Conservation (phyloP, 257 asterid genomes). For the Anisodus tanguticus region DNA sequence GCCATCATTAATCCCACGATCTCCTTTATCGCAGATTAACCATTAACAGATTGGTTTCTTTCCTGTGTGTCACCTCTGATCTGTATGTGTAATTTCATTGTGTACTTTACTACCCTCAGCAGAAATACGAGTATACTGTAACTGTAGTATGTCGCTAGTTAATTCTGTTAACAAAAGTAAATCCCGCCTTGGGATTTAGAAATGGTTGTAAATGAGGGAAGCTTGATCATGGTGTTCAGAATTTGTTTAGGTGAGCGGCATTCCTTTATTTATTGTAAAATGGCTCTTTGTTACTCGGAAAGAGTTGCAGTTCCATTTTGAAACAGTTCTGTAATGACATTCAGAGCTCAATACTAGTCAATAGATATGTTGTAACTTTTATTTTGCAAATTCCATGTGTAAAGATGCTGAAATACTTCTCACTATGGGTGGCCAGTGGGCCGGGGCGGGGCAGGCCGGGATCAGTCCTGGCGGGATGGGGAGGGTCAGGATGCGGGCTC, state of each 20-base stretch:
- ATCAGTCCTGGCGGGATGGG: too few species aligned
- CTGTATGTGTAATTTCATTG: slow-evolving; percentile 47
- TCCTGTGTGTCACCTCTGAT: slow-evolving; percentile 19
- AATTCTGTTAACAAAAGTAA: not conserved
- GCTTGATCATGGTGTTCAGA: not conserved
- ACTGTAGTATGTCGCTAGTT: not conserved
- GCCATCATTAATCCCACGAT: slow-evolving; percentile 61
- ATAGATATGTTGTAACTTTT: not conserved
- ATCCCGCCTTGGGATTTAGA: slow-evolving; percentile 29
- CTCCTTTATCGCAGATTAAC: slow-evolving; percentile 76
- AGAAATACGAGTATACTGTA: slow-evolving; percentile 9
- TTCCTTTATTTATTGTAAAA: slow-evolving; percentile 6
- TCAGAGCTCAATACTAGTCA: not conserved
- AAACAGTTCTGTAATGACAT: slow-evolving; percentile 9
- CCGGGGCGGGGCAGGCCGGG: too few species aligned
- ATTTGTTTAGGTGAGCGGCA: slow-evolving; percentile 8
- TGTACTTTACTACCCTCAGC: slow-evolving; percentile 29
- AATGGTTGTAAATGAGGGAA: slow-evolving; percentile 20
- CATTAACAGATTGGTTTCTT: slow-evolving; percentile 32
- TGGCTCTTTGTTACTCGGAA: not conserved
- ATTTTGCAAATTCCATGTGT: not conserved
- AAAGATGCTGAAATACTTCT: not conserved
- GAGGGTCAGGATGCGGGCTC: too few species aligned
- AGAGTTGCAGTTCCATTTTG: slow-evolving; percentile 22
- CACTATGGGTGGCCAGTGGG: too few species aligned